These are phyloP conservation scores for Magnaporthales sp. DNA, from an alignment of 2,329 filamentous ascomycete genomes.

Conservation along the genomic window DNA sequence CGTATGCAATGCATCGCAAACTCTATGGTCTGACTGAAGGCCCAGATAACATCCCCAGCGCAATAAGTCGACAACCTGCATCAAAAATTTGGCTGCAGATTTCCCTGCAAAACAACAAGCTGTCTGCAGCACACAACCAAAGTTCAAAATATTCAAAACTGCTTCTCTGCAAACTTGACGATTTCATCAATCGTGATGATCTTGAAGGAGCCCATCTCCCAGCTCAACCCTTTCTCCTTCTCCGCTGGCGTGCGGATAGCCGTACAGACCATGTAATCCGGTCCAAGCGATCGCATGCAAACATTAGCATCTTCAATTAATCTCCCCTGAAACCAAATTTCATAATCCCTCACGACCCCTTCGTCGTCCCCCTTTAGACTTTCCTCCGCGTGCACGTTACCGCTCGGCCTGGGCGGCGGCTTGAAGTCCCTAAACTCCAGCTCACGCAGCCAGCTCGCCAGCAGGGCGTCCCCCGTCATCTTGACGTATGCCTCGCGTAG, in stretches of 20 bases:
- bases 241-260: conserved; percentile 33
- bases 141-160: not conserved
- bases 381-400: conserved; percentile 10
- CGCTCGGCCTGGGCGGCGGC: conserved; percentile 33
- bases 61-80: not conserved
- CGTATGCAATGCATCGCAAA: not conserved
- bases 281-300: conserved; percentile 32
- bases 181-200: conserved; percentile 35
- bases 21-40: too few species aligned
- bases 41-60: too few species aligned
- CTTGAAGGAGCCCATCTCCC: conserved; percentile 31
- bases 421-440: conserved; percentile 60
- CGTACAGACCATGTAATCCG: conserved; percentile 46
- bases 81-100: not conserved
- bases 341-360: conserved; percentile 19
- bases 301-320: conserved; percentile 32
- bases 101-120: too few species aligned
- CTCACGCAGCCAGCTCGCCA: conserved; percentile 63
- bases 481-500: conserved; percentile 77
- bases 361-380: conserved; percentile 9
- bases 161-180: conserved; percentile 32
- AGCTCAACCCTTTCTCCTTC: conserved; percentile 27
- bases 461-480: conserved; percentile 69
- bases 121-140: not conserved
- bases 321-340: conserved; percentile 29